Base-by-base conservation (phyloP, 805 yeast species). In the Naumovozyma castellii region DNA sequence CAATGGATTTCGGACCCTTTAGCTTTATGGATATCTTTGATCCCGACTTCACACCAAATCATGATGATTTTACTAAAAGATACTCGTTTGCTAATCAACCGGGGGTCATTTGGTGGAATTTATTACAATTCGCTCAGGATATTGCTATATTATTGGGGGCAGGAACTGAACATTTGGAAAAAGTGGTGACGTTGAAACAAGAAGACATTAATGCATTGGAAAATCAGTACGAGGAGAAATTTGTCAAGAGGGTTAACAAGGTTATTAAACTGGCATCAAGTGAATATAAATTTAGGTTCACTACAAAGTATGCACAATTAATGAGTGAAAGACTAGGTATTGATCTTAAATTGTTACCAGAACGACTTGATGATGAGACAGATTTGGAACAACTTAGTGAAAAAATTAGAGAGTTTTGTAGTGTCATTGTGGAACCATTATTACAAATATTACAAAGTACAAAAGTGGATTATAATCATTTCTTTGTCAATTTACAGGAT, bases 1-100 rank as follows among this genome's bases (percentile, higher is more conserved):
- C 95, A 0, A 74, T 92, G 61, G 98, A 90, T 61, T 92, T 81
- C 60, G 98, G 97, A 2, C 97, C 98, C 1, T 92, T 84, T 64
- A 84, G 94, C 15, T 82, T 87, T 44, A 73, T 88, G 81, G 96
- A 88, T 54, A 75, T 73, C 35, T 90, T 80, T 56, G 79, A 85
- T 52, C 88, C 94, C 13, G 61, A 71, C 36, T 90, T 72, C 54
- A 84, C 97, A 0, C 90, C 97, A 2, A 90, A 92, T 56, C 86
- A 85, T 41, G 97, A 87, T 54, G 98, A 92, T 59, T 72, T 69
- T 33, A 64, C 66, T 36, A 57, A 66, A 14, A 68, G 96, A 34
- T 90, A 92, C 57, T 75, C 86, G 5, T 88, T 81, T 62, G 71
- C 72, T n/a, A 86, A 84, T 53, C 80, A 85, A 9, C 97, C 97